Evolutionary conservation across 2,329 filamentous ascomycete genomes (phyloP).

Genomic region (Emmonsiellopsis sp.): DNA sequence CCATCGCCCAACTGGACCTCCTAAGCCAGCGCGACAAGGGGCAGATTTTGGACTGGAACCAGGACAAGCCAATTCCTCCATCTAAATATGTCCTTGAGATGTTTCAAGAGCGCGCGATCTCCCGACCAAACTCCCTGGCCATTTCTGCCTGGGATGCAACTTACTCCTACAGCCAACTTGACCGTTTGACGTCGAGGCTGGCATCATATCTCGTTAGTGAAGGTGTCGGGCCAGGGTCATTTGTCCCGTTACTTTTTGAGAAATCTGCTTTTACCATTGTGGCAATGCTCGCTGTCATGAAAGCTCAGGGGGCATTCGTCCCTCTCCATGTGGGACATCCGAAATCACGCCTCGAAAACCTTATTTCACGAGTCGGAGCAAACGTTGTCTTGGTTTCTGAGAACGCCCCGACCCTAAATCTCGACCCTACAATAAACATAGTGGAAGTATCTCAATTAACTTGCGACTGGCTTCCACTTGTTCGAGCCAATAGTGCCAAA

Average conservation of each 20-base stretch:
- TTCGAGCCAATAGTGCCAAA: background rate
- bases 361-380: slow-evolving; percentile 2
- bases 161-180: slow-evolving; percentile 6
- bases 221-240: background rate
- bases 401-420: background rate
- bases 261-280: slow-evolving; percentile 26
- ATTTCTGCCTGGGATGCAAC: slow-evolving; percentile 13
- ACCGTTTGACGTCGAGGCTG: background rate
- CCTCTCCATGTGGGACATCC: slow-evolving; percentile 17
- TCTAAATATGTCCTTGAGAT: background rate
- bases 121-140: slow-evolving; percentile 5
- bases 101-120: background rate
- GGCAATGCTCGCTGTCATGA: slow-evolving; percentile 16
- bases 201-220: background rate
- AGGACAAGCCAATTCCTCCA: background rate
- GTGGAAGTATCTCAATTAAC: background rate
- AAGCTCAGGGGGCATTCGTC: slow-evolving; percentile 17
- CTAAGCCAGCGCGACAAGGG: background rate
- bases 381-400: slow-evolving; percentile 2
- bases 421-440: background rate
- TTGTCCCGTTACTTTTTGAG: slow-evolving; percentile 27
- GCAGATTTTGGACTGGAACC: slow-evolving; percentile 1
- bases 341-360: slow-evolving; percentile 20
- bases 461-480: background rate
- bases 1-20: background rate